A percentile compares a stretch with the other conserved stretches of the same genome.
phyloP scores from a whole-genome alignment of 2,329 filamentous ascomycete genomes.

The Cladosporium sp. region DNA sequence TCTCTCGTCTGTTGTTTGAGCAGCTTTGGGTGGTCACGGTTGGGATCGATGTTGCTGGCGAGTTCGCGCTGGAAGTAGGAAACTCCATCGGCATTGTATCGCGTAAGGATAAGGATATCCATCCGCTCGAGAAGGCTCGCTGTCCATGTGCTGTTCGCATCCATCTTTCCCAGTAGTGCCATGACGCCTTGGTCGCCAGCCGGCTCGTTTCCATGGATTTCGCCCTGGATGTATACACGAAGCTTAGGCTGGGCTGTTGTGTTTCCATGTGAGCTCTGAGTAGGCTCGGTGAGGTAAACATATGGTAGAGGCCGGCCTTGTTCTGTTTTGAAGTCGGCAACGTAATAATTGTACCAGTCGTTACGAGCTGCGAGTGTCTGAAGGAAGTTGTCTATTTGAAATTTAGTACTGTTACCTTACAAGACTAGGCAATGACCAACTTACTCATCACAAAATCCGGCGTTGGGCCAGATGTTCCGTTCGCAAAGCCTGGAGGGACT shows the following conservation, averaged over 20 bases:
- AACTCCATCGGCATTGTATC: conserved; percentile 26
- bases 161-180: conserved; percentile 39
- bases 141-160: conserved; percentile 37
- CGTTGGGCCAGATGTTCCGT: conserved; percentile 38
- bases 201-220: conserved; percentile 42
- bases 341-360: conserved; percentile 24
- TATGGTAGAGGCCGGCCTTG: conserved; percentile 25
- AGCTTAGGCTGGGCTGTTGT: conserved; percentile 29
- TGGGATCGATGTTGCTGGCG: conserved; percentile 28
- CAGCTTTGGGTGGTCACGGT: conserved; percentile 33
- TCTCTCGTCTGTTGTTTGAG: conserved; percentile 33
- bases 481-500: conserved; percentile 32
- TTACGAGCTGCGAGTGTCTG: conserved; percentile 23
- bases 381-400: conserved; percentile 24
- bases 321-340: conserved; percentile 24
- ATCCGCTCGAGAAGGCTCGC: conserved; percentile 35
- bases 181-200: conserved; percentile 40
- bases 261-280: conserved; percentile 7
- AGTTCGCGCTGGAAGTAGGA: conserved; percentile 29
- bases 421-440: not conserved
- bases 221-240: conserved; percentile 40
- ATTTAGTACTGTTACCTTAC: not conserved
- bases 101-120: conserved; percentile 28
- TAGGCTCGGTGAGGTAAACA: conserved; percentile 19
- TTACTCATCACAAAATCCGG: conserved; percentile 28